phyloP scores from a whole-genome alignment of 495 filamentous ascomycete species.

The Pyrenula aspistea region DNA sequence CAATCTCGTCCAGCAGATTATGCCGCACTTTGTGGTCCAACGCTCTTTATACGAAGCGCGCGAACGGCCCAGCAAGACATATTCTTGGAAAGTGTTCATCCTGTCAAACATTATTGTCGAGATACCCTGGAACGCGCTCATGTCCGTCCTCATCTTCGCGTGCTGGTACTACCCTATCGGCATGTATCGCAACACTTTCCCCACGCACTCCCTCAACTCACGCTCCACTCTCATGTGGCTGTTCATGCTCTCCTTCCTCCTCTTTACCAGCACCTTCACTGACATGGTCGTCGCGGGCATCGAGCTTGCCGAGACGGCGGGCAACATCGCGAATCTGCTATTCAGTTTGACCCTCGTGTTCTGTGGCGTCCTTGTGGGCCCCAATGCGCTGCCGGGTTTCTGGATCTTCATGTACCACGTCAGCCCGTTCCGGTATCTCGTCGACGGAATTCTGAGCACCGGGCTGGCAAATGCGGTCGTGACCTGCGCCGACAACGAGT shows the following conservation, averaged over 20 bases:
- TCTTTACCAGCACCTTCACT: slow-evolving; percentile 61
- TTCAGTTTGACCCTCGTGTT: slow-evolving; percentile 50
- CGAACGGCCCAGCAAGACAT: slow-evolving; percentile 56
- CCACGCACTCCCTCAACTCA: slow-evolving; percentile 21
- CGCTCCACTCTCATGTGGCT: slow-evolving; percentile 37
- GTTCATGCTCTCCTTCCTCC: slow-evolving; percentile 49
- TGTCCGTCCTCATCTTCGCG: slow-evolving; percentile 46
- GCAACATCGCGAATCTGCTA: slow-evolving; percentile 44
- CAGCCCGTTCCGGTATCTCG: slow-evolving; percentile 44
- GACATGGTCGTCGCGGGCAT: slow-evolving; percentile 38
- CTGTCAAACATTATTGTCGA: slow-evolving; percentile 59
- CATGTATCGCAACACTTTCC: slow-evolving; percentile 18
- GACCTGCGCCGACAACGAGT: slow-evolving; percentile 29
- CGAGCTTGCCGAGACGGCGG: slow-evolving; percentile 41
- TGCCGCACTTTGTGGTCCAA: slow-evolving; percentile 56
- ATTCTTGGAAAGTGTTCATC: slow-evolving; percentile 63
- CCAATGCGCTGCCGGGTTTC: slow-evolving; percentile 37
- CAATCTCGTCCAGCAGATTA: slow-evolving; percentile 58
- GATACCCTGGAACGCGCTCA: slow-evolving; percentile 55
- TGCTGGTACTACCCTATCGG: slow-evolving; percentile 49
- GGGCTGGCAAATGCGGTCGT: slow-evolving; percentile 30
- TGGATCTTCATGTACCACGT: slow-evolving; percentile 48
- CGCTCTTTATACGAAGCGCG: slow-evolving; percentile 58
- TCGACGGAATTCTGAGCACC: slow-evolving; percentile 37
- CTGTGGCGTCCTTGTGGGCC: slow-evolving; percentile 47